Percentiles rank a stretch among this genome's conserved stretches.
These are phyloP conservation scores for Sphaerobolus stellatus DNA, from an alignment of 1,284 basidiomycete species.

Conservation along the genomic window DNA sequence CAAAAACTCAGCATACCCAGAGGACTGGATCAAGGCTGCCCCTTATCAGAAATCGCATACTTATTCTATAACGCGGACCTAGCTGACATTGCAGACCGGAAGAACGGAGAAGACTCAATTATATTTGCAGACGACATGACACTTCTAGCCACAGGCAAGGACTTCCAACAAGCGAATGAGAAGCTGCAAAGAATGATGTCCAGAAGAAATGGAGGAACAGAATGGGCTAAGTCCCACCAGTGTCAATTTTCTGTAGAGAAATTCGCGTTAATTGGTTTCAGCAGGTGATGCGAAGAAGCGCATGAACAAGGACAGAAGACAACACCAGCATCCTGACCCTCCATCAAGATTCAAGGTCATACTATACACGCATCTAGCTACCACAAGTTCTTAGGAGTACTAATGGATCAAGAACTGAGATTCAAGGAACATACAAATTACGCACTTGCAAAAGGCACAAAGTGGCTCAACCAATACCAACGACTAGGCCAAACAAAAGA, in stretches of 20 bases:
- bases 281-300: neutral
- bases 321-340: neutral
- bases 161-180: neutral
- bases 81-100: neutral
- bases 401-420: neutral
- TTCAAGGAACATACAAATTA: neutral
- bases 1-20: neutral
- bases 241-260: neutral
- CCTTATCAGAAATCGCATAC: slow-evolving; percentile 8
- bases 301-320: neutral
- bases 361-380: neutral
- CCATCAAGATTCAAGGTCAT: neutral
- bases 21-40: slow-evolving; percentile 10
- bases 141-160: neutral
- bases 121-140: neutral
- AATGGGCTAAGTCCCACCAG: neutral
- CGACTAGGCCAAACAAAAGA: neutral
- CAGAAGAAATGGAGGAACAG: neutral
- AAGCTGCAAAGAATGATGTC: neutral
- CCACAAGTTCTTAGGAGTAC: neutral
- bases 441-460: neutral
- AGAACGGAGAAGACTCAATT: neutral
- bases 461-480: neutral
- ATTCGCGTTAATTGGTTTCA: neutral
- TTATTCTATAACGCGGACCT: slow-evolving; percentile 12